Evolutionary conservation across 2,329 filamentous ascomycete species (phyloP).

Genomic region (Penicillium sp.): DNA sequence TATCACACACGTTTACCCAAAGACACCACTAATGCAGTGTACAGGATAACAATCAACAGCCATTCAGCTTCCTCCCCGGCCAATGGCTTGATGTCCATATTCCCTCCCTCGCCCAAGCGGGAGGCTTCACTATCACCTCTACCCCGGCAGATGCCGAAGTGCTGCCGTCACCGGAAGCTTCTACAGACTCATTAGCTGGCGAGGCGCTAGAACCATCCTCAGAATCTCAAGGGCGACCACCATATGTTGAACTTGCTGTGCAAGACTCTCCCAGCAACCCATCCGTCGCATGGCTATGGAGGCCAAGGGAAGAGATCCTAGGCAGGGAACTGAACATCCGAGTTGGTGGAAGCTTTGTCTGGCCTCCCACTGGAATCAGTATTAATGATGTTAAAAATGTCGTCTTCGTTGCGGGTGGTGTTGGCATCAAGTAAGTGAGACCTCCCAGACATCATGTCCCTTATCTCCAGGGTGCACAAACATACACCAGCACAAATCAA

Average conservation of each 20-base stretch:
- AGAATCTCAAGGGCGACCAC: slow-evolving; percentile 23
- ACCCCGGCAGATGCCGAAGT: slow-evolving; percentile 50
- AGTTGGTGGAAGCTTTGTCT: slow-evolving; percentile 72
- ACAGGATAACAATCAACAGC: slow-evolving; percentile 21
- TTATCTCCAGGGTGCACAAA: neutral
- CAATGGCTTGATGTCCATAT: slow-evolving; percentile 83
- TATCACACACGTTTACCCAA: neutral
- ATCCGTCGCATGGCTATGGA: slow-evolving; percentile 69
- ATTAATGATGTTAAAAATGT: slow-evolving; percentile 46
- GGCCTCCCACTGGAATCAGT: slow-evolving; percentile 50
- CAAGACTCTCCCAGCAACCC: slow-evolving; percentile 63
- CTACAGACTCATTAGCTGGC: slow-evolving; percentile 11
- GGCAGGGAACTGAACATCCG: slow-evolving; percentile 55
- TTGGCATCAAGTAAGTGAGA: slow-evolving; percentile 62
- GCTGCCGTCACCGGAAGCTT: slow-evolving; percentile 21
- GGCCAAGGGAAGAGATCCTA: slow-evolving; percentile 47
- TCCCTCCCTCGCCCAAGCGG: slow-evolving; percentile 59
- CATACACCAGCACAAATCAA: neutral
- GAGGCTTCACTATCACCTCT: slow-evolving; percentile 83
- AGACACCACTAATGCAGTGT: neutral
- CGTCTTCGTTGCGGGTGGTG: slow-evolving; percentile 70
- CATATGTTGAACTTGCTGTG: slow-evolving; percentile 68
- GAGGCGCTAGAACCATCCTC: slow-evolving; percentile 19
- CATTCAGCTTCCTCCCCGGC: slow-evolving; percentile 61
- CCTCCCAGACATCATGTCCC: neutral